Evolutionary conservation across 2,329 filamentous ascomycete genomes (phyloP), one percentile per base, ranked within the genome.

Genomic region (Hyphodiscus sp.): DNA sequence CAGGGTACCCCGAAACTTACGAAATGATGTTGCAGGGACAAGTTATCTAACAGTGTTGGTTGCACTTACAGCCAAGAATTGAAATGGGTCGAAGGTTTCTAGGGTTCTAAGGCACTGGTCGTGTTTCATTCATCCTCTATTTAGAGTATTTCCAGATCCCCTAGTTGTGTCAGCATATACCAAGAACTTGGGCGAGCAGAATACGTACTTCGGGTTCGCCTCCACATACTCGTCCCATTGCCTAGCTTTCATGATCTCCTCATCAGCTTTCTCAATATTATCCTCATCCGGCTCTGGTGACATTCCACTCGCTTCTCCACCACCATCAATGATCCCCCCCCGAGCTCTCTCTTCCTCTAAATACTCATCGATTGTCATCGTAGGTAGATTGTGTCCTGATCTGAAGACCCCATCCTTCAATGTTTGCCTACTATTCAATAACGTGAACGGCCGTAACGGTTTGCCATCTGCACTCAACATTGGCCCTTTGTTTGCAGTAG

Each of bases 291-390:
- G 80, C 68, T 90, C 85, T 1, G 84, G 81, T 58, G 78, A 76
- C 23, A 82, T 73, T 16, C 80, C 82, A 61, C 84, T 87, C 60
- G 86, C 82, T 64, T 88, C 87, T 18, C 91, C 91, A 29, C 91
- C 91, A 38, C 91, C 94, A 67, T 96, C 87, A 52, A 97, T 89
- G 54, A 99, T 91, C 19, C 89, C 89, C 16, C 94, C 94, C 58
- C 88, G 77, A 61, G 81, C 80, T 66, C 81, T 80, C 74, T 97
- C 94, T 70, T 97, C 92, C 50, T 95, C 94, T 16, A 99, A 76
- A 67, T 97, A 99, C 73, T 99, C 94, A 63, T 99, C 94, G 57
- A 99, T 96, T 1, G 83, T 89, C 94, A 99, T 97, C 2, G 94
- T 97, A 0, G 94, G 94, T 54, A 99, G 74, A 71, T 89, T 96